phyloP scores from a whole-genome alignment of 129 eudicot genomes.

The Arctium minus region DNA sequence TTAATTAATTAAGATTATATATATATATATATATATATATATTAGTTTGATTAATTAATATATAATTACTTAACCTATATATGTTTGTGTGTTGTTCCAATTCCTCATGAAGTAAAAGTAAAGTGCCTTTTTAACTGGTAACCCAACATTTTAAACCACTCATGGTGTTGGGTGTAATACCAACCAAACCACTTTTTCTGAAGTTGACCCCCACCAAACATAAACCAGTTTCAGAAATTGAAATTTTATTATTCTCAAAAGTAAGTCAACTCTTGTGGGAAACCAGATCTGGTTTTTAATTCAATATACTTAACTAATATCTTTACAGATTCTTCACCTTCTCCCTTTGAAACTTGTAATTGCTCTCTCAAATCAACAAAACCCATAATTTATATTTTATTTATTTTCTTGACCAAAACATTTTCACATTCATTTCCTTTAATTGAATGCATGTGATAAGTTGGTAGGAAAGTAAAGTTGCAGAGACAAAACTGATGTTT shows the following conservation, averaged over 20 bases:
- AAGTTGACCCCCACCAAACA: constrained; percentile 10
- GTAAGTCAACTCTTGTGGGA: constrained; percentile 8
- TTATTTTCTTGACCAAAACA: background rate
- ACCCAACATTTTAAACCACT: constrained; percentile 23
- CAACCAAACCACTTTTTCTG: constrained; percentile 26
- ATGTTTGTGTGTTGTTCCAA: background rate
- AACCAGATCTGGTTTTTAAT: background rate
- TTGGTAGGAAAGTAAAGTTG: constrained; percentile 9
- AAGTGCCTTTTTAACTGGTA: constrained; percentile 15
- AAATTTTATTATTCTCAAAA: background rate
- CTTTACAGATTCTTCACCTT: background rate
- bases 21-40: too few relatives aligned
- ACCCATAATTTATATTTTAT: too few relatives aligned
- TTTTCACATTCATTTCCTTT: background rate
- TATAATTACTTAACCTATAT: too few relatives aligned
- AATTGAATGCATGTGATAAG: constrained; percentile 5
- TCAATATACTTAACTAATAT: background rate
- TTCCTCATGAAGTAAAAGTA: background rate
- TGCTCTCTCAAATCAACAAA: too few relatives aligned
- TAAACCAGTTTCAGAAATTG: background rate
- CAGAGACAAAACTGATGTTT: constrained; percentile 2
- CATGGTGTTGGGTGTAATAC: constrained; percentile 25
- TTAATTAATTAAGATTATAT: too few relatives aligned
- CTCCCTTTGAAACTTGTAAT: background rate
- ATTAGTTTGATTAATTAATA: background rate